Evolutionary conservation across 805 yeast species (phyloP), one percentile per base, ranked within the genome.

Genomic region (Kuraishia borneana): DNA sequence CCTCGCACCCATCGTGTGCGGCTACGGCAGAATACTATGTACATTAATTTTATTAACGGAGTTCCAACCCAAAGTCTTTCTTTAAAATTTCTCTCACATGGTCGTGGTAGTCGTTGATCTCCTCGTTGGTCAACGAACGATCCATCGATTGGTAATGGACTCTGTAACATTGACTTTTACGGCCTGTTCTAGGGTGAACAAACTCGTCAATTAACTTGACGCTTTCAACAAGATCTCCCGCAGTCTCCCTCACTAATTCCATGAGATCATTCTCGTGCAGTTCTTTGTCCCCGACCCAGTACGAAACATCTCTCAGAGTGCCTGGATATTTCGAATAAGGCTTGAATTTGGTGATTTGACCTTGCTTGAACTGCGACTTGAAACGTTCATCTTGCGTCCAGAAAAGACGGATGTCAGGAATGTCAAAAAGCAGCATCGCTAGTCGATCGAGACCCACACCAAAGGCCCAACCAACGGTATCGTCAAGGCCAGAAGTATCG

Each of bases 91-190:
- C 44, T 41, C 83, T 74, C 18, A 89, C 83, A 26, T 60, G 53
- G 2, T 70, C 69, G 50, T 92, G 95, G 32, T 85, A 60, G 1
- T 48, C 63, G 50, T 89, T 89, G 36, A 92, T 70, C 53, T 92
- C 97, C 2, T 72, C 79, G 51, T 82, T 85, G 18, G 94, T 84
- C 44, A 92, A 63, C 38, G 82, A 81, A 47, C 96, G 73, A 47
- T 89, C 96, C 96, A 92, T 88, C 2, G 95, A 82, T 60, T 92
- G 97, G 59, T 85, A 92, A 51, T 81, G 80, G 39, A 92, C 71
- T 44, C 98, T 66, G 66, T 84, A 92, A 60, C 96, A 87, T 47
- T 82, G 81, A 6, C 94, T 81, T 42, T 61, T 71, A 44, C 67
- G 71, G 2, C 78, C 77, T 0, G 87, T 78, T 50, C 84, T 84